Evolutionary conservation across 2,329 filamentous ascomycete species (phyloP).

Genomic region (Lojkania enalia): DNA sequence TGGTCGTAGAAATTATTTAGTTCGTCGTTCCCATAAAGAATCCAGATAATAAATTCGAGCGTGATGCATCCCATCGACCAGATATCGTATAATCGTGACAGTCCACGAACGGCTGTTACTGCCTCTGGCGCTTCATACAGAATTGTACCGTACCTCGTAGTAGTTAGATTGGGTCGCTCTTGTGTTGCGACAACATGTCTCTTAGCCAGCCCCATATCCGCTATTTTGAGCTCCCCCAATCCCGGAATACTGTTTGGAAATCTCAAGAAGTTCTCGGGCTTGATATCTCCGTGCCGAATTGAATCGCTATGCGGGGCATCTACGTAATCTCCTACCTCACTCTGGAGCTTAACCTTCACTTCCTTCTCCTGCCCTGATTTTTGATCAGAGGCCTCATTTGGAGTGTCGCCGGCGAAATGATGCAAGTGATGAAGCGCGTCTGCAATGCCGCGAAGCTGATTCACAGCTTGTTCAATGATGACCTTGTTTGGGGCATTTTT

Average conservation of each 20-base stretch:
- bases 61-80: slow-evolving; percentile 31
- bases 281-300: slow-evolving; percentile 25
- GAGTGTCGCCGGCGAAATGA: slow-evolving; percentile 6
- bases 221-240: slow-evolving; percentile 20
- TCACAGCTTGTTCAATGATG: slow-evolving; percentile 7
- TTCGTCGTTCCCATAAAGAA: slow-evolving; percentile 17
- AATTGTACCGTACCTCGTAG: slow-evolving; percentile 13
- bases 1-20: slow-evolving; percentile 4
- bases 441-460: slow-evolving; percentile 19
- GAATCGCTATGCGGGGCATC: background rate
- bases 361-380: slow-evolving; percentile 1
- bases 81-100: slow-evolving; percentile 27
- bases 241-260: slow-evolving; percentile 4
- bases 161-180: slow-evolving; percentile 11
- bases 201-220: slow-evolving; percentile 19
- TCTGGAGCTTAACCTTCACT: background rate
- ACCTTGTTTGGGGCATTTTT: slow-evolving; percentile 2
- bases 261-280: slow-evolving; percentile 28
- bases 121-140: slow-evolving; percentile 23
- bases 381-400: background rate
- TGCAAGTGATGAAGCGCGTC: slow-evolving; percentile 19
- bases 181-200: slow-evolving; percentile 2
- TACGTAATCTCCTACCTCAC: background rate
- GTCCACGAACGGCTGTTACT: background rate
- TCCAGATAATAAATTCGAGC: slow-evolving; percentile 26